phyloP scores from a whole-genome alignment of 2,329 filamentous ascomycete species.

The Exutisphaerella laricina region DNA sequence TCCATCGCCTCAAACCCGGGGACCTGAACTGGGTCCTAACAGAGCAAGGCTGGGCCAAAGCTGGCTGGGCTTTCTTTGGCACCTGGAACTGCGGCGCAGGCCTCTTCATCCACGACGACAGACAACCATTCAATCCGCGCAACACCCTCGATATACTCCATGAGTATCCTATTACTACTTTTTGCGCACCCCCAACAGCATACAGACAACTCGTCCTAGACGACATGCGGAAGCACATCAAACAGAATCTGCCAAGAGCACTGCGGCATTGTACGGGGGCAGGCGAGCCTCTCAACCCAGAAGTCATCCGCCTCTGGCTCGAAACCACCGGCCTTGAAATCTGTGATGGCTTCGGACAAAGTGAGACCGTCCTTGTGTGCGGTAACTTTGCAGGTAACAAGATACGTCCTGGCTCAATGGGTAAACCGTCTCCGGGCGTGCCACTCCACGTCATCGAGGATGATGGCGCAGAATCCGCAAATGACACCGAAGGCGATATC shows the following conservation, averaged over 20 bases:
- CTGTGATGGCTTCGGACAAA: slow-evolving; percentile 39
- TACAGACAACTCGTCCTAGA: slow-evolving; percentile 39
- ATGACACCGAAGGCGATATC: slow-evolving; percentile 37
- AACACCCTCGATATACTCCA: slow-evolving; percentile 33
- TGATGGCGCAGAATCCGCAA: slow-evolving; percentile 27
- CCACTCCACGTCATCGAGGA: slow-evolving; percentile 34
- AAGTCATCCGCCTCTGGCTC: slow-evolving; percentile 36
- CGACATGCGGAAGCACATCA: slow-evolving; percentile 29
- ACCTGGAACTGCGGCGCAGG: slow-evolving; percentile 40
- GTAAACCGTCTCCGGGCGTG: slow-evolving; percentile 36
- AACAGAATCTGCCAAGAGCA: slow-evolving; percentile 26
- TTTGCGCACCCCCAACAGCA: slow-evolving; percentile 39
- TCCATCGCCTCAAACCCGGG: slow-evolving; percentile 34
- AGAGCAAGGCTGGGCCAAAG: slow-evolving; percentile 42
- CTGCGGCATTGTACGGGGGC: slow-evolving; percentile 37
- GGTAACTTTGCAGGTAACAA: slow-evolving; percentile 35
- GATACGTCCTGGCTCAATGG: slow-evolving; percentile 39
- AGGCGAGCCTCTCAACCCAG: slow-evolving; percentile 39
- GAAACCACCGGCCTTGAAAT: slow-evolving; percentile 36
- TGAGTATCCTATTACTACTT: slow-evolving; percentile 37
- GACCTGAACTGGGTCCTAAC: slow-evolving; percentile 38
- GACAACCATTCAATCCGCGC: slow-evolving; percentile 32
- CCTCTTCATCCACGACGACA: slow-evolving; percentile 39
- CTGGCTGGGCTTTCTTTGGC: slow-evolving; percentile 38
- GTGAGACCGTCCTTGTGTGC: slow-evolving; percentile 38